Percentiles rank a stretch among this genome's conserved stretches.
Evolutionary conservation across 768 basidiomycete species (phyloP).

Genomic region (Amanita pallidorosea): DNA sequence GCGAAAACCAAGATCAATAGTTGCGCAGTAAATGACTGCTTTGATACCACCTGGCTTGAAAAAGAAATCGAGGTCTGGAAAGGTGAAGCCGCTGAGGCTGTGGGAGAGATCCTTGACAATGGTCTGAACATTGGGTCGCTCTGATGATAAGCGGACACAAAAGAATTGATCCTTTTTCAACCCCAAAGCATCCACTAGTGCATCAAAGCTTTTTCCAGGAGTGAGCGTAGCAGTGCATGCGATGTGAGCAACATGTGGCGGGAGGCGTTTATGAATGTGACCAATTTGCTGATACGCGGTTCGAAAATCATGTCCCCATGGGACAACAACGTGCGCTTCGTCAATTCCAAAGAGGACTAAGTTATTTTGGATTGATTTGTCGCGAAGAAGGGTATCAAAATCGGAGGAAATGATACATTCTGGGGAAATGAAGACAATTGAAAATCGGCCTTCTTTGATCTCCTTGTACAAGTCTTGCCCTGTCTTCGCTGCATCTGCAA

Average conservation of each 20-base stretch:
- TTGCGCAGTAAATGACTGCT: slow-evolving; percentile 10
- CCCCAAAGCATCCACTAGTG: slow-evolving; percentile 4
- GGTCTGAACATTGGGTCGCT: slow-evolving; percentile 10
- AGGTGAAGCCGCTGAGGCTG: slow-evolving; percentile 7
- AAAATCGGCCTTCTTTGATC: slow-evolving; percentile 11
- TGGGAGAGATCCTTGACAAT: slow-evolving; percentile 9
- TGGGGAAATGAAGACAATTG: slow-evolving; percentile 13
- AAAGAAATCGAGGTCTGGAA: slow-evolving; percentile 12
- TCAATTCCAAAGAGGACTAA: slow-evolving; percentile 14
- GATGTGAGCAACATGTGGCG: slow-evolving; percentile 9
- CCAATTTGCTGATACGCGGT: slow-evolving; percentile 12
- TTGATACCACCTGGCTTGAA: slow-evolving; percentile 10
- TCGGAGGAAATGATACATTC: slow-evolving; percentile 11
- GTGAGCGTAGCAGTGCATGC: slow-evolving; percentile 5
- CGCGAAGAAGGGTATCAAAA: slow-evolving; percentile 10
- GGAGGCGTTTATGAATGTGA: slow-evolving; percentile 9
- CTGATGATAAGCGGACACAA: slow-evolving; percentile 8
- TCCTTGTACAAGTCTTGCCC: slow-evolving; percentile 11
- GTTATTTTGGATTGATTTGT: slow-evolving; percentile 10
- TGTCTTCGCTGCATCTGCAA: slow-evolving; percentile 6
- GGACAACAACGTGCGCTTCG: slow-evolving; percentile 15
- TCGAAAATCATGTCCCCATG: slow-evolving; percentile 14
- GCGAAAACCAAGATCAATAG: slow-evolving; percentile 11
- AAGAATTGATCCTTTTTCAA: slow-evolving; percentile 2
- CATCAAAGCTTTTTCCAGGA: slow-evolving; percentile 2